Evolutionary conservation across 257 asterid species (phyloP), one percentile per base, ranked within the genome.

Genomic region (Vinca minor): DNA sequence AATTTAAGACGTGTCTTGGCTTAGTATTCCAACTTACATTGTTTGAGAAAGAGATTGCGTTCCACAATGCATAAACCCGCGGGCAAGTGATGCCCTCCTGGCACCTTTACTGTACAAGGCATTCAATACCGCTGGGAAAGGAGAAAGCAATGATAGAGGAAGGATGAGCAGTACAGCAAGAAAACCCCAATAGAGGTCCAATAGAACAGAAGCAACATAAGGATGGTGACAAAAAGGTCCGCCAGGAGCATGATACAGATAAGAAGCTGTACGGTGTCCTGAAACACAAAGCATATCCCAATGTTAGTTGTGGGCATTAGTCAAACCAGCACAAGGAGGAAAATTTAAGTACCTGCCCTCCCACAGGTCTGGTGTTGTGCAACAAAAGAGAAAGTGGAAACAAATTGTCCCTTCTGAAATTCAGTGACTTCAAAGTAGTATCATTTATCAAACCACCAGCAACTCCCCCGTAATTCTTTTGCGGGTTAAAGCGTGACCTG

Each of bases 61-160:
- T 91, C 98, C 98, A 91, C 81, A 91, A 77, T 62, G 92, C 90
- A 75, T 86, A 88, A 67, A 91, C 83, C 46, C 98, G n/a, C n/a
- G 92, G 72, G 92, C 88, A 76, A 91, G 96, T 59, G 92, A 79
- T 69, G 92, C 89, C 82, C 89, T 87, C 75, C 91, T 80, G 48
- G 92, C 92, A 64, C 96, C 95, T 78, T 82, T 84, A 71, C 92
- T 86, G 77, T 88, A 91, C 61, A 91, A 76, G 75, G 95, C 94
- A 79, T 88, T 91, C 82, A 91, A 76, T 72, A 96, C 98, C 38
- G 98, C 98, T 58, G 91, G 95, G 67, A 88, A 86, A 28, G 98
- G 95, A 39, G 94, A 91, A 80, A 91, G 96, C 82, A 91, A 74
- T 1, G 98, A 91, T 57, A 91, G 80, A 63, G 98, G 98, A 67